These are phyloP conservation scores for Paramecium sonneborni DNA, from an alignment of 73 alveolate species.

Conservation along the genomic window DNA sequence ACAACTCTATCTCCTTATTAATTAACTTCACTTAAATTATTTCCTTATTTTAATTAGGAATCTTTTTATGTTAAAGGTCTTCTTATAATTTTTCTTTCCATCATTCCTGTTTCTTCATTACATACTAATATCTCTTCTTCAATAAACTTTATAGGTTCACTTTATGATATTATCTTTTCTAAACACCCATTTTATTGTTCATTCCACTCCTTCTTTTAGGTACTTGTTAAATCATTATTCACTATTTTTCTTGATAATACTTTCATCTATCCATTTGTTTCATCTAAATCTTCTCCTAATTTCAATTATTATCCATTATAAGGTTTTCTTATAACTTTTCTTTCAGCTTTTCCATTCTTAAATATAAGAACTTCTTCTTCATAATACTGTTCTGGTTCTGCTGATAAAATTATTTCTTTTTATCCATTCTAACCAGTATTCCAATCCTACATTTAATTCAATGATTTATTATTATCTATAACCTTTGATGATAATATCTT, in stretches of 20 bases:
- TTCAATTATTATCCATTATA: background rate
- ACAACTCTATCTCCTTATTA: background rate
- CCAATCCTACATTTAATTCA: background rate
- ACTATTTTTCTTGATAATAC: background rate
- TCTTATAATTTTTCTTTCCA: background rate
- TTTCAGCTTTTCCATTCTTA: slow-evolving; percentile 19
- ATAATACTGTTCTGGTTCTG: slow-evolving; percentile 3
- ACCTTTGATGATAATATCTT: background rate
- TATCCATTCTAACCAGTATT: background rate
- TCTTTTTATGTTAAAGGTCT: background rate
- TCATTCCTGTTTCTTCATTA: background rate
- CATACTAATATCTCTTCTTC: background rate
- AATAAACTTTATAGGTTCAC: background rate
- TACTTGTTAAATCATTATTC: background rate
- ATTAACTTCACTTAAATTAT: background rate
- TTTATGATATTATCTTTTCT: background rate
- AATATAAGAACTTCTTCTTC: background rate
- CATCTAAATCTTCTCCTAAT: background rate
- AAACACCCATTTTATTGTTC: background rate
- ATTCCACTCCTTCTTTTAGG: background rate
- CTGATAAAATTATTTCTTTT: background rate
- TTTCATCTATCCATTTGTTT: background rate
- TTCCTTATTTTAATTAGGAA: background rate
- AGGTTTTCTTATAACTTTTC: background rate
- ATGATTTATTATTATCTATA: background rate